phyloP scores from a whole-genome alignment of 148 eudicot genomes.

The Spergularia bocconei region DNA sequence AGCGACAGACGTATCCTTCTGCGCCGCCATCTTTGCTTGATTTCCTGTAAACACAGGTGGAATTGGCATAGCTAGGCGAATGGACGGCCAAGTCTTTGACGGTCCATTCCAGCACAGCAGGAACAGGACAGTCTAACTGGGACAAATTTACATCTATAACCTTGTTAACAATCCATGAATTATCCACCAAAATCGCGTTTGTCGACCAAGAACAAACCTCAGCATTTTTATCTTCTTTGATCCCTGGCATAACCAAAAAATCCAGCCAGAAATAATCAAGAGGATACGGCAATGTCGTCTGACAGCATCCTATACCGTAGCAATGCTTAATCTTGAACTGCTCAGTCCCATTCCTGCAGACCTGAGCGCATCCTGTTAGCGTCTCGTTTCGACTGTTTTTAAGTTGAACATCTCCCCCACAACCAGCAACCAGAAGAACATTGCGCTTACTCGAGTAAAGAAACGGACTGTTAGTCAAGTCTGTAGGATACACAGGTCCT shows the following conservation, averaged over 20 bases:
- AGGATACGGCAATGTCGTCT: neutral
- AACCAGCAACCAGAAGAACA: neutral
- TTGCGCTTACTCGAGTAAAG: neutral
- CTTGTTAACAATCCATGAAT: neutral
- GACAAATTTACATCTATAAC: neutral
- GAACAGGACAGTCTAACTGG: neutral
- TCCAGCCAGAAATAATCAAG: neutral
- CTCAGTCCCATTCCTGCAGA: neutral
- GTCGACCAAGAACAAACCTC: neutral
- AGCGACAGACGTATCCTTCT: constrained; percentile 20
- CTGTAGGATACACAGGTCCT: neutral
- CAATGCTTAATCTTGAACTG: neutral
- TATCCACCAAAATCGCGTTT: neutral
- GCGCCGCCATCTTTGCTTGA: neutral
- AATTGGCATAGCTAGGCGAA: neutral
- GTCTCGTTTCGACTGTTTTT: neutral
- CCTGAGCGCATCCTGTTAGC: neutral
- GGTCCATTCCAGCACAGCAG: neutral
- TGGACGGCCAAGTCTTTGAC: neutral
- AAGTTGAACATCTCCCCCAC: neutral
- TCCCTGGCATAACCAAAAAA: neutral
- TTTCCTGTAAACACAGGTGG: neutral
- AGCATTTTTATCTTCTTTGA: neutral
- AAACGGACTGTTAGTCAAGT: neutral
- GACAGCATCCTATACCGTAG: constrained; percentile 2